A percentile compares a stretch with the other conserved stretches of the same genome.
Evolutionary conservation across 805 yeast species (phyloP).

Genomic region (Yamadazyma laniorum): DNA sequence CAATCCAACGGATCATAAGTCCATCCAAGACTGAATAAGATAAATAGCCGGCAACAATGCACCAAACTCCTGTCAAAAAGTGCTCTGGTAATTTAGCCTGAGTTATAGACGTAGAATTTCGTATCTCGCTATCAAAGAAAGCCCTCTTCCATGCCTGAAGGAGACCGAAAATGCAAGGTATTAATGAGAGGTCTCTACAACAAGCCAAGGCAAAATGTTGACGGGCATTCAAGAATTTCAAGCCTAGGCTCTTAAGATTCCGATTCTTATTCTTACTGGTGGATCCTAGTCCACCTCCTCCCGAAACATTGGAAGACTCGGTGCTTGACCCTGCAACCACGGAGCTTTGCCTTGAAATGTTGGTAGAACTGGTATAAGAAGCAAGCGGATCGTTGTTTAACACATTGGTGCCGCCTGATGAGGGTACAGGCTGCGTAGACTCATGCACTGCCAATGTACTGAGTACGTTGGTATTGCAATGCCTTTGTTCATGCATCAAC

Average conservation of each 20-base stretch:
- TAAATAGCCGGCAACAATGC: conserved; percentile 80
- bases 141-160: conserved; percentile 40
- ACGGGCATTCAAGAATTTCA: conserved; percentile 68
- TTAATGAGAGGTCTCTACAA: conserved; percentile 74
- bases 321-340: conserved; percentile 10
- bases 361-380: conserved; percentile 11
- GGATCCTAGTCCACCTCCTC: too few species aligned
- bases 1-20: conserved; percentile 90
- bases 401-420: too few species aligned
- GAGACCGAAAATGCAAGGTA: conserved; percentile 62
- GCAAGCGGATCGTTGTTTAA: conserved; percentile 1
- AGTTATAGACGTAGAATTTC: conserved; percentile 35
- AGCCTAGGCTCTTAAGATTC: conserved; percentile 54
- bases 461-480: not conserved
- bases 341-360: conserved; percentile 13
- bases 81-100: conserved; percentile 74
- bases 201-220: conserved; percentile 74
- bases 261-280: conserved; percentile 4
- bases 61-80: conserved; percentile 86
- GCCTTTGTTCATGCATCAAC: conserved; percentile 25
- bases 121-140: conserved; percentile 18
- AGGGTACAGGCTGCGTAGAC: too few species aligned
- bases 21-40: conserved; percentile 85
- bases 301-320: conserved; percentile 3
- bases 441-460: not conserved